phyloP scores from a whole-genome alignment of 257 asterid genomes.

The Knoxia roxburghii region DNA sequence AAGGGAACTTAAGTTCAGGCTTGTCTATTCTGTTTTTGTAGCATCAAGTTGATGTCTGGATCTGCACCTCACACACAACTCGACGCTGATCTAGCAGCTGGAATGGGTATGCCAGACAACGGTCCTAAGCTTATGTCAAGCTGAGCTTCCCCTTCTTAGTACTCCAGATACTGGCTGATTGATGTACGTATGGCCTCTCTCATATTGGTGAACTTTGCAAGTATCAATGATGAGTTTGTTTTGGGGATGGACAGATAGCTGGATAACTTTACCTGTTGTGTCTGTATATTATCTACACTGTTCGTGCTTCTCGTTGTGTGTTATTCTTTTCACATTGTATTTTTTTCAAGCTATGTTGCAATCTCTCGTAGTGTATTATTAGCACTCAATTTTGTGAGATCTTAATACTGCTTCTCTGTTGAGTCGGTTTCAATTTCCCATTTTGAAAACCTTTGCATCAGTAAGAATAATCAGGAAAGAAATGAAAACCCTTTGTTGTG shows the following conservation, averaged over 20 bases:
- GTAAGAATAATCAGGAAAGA: not conserved
- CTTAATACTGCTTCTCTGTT: not conserved
- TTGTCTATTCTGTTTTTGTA: constrained; percentile 17
- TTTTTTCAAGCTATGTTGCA: too few relatives aligned
- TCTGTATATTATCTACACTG: not conserved
- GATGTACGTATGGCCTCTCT: not conserved
- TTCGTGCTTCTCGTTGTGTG: not conserved
- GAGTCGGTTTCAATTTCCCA: not conserved
- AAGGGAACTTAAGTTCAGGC: not conserved
- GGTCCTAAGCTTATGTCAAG: constrained; percentile 82
- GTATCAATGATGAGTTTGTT: not conserved
- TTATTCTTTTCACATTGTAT: not conserved
- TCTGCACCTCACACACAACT: constrained; percentile 85
- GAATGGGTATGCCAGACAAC: constrained; percentile 95
- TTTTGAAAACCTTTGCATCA: not conserved
- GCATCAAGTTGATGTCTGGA: constrained; percentile 75
- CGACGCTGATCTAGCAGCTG: constrained; percentile 90
- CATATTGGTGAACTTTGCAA: not conserved
- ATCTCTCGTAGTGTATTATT: too few relatives aligned
- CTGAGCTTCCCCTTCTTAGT: constrained; percentile 13
- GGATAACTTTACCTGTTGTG: not conserved
- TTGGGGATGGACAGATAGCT: not conserved
- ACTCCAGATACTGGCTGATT: not conserved
- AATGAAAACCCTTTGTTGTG: not conserved
- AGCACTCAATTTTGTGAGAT: too few relatives aligned